phyloP scores from a whole-genome alignment of 345 rosid species.

The Lepidium didymum region DNA sequence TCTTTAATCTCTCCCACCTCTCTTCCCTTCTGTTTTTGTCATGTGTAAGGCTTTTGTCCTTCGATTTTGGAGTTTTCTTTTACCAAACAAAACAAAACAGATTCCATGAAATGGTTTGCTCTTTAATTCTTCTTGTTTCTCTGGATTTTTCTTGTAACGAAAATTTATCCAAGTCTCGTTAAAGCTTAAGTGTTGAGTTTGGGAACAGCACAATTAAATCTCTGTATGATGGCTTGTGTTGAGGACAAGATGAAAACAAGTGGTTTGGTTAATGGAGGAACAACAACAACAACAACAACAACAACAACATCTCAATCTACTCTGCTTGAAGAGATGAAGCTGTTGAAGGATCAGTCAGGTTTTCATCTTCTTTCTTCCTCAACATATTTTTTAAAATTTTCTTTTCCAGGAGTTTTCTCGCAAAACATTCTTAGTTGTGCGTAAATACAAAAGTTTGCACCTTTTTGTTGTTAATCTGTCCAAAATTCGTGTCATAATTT shows the following conservation, averaged over 20 bases:
- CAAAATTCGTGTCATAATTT: neutral
- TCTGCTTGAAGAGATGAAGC: conserved; percentile 85
- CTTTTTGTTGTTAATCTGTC: neutral
- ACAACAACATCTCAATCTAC: conserved; percentile 23
- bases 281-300: conserved; percentile 26
- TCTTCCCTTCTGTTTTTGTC: conserved; percentile 19
- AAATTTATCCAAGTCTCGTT: neutral
- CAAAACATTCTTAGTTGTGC: neutral
- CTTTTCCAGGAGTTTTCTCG: neutral
- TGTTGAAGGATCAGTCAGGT: conserved; percentile 92
- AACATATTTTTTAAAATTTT: neutral
- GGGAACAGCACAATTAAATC: conserved; percentile 7
- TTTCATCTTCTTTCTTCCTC: conserved; percentile 24
- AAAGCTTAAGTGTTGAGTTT: conserved; percentile 14
- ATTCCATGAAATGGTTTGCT: conserved; percentile 35
- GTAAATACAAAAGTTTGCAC: neutral
- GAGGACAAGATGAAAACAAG: conserved; percentile 63
- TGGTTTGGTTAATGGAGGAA: conserved; percentile 30
- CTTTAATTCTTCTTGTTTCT: conserved; percentile 26
- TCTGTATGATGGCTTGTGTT: conserved; percentile 38
- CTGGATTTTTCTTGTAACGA: conserved; percentile 1
- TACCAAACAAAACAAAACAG: conserved; percentile 10
- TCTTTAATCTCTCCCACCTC: conserved; percentile 25
- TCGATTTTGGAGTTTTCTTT: conserved; percentile 40
- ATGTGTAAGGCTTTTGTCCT: conserved; percentile 49